Base-by-base conservation (phyloP, 2,329 filamentous ascomycete species). In the Arachnopeziza araneosa region DNA sequence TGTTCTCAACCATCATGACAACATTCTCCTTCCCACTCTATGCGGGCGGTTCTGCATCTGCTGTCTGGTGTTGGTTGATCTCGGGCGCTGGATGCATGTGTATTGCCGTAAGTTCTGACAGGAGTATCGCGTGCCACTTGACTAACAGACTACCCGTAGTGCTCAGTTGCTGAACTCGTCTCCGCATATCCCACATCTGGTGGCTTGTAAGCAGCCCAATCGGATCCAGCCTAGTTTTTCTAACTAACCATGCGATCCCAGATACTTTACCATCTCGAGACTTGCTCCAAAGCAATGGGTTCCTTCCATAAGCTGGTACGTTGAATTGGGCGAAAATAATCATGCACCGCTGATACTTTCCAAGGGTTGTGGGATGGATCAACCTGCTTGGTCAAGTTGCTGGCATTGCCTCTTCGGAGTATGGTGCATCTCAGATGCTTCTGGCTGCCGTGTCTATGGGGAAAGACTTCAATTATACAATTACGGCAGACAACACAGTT, bases 61-160 rank as follows among this genome's bases (percentile, higher is more conserved):
- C 76, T 8, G 76, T 85, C 4, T 85, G 82, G 82, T 83, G 78
- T 69, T 85, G 82, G 82, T 68, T 82, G 54, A 81, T 84, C 60
- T 80, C 80, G 26, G 82, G 82, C 56, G 73, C 76, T 52, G 82
- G 82, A 12, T 83, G 81, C 60, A 79, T 84, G 75, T 83, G 80
- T 64, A 81, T 84, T 56, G 76, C 76, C 54, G 69, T 71, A 53
- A 68, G 69, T 70, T 44, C 30, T 55, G 21, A 19, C 10, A 49
- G 21, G n/a, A 56, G 14, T 12, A 30, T 53, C 2, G 24, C 1
- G 44, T 24, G 24, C 22, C 30, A 23, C 24, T 51, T 48, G 26
- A 58, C 56, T 32, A n/a, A 30, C 32, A 62, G 24, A 62, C 52
- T 48, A 32, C 56, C 6, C 44, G 4, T 49, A 70, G 69, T 67